Base-by-base conservation (phyloP, 1,284 basidiomycete species). In the Fomitopsis betulina region DNA sequence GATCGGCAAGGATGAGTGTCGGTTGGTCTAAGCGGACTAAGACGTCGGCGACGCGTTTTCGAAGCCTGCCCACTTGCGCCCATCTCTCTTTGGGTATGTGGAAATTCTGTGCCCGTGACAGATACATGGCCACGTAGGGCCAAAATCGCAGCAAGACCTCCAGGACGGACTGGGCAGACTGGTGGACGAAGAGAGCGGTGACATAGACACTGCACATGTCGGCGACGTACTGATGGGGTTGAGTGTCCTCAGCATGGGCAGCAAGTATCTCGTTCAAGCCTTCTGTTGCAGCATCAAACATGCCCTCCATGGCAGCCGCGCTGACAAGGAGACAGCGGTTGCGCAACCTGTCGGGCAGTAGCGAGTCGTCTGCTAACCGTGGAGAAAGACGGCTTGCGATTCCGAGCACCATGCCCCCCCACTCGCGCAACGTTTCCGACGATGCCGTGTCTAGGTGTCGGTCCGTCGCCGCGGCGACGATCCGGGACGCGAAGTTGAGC, bases 141-240 rank as follows among this genome's bases (percentile, higher is more conserved):
- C 78, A 83, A 39, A 83, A 72, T 32, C 69, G 60, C 50, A 76
- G 63, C 43, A 86, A 61, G 42, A 79, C 73, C 40, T 80, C 75
- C 32, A 86, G 65, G 23, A 76, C 76, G 13, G 69, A 70, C n/a
- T 67, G 38, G 17, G 74, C 63, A 58, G 72, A 70, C 42, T 73
- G 70, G 45, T 70, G 69, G 21, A 75, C 67, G 13, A 78, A 75
- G n/a, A 71, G 66, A 27, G 49, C 32, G 4, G 32, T 51, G 49
- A 80, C 56, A 39, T 85, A 65, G 49, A 73, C 69, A 38, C 75
- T 71, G 61, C 79, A 80, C 33, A 73, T 73, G 60, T 62, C 65
- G 23, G 77, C 60, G 25, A 75, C 64, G 30, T 30, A 15, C 25
- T 64, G 53, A 13, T 51, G 57, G 27, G 57, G 33, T 13, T 13